Conservation (phyloP, 2,329 filamentous ascomycete genomes). For the Sporothrix globosa region DNA sequence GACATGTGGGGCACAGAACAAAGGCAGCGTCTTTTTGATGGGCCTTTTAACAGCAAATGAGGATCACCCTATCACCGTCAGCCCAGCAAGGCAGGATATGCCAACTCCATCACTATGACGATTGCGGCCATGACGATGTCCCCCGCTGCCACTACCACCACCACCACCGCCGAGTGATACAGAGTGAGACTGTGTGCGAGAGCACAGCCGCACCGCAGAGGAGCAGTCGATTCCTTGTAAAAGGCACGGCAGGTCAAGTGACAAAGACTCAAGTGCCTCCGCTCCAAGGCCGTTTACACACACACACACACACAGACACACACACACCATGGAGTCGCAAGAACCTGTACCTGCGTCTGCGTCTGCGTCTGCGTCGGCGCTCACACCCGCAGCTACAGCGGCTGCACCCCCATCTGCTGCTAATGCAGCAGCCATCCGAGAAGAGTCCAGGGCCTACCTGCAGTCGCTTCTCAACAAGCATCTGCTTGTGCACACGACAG, state of each 20-base stretch:
- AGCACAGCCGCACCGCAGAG: background rate
- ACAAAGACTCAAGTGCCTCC: background rate
- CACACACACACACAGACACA: background rate
- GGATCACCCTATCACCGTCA: slow-evolving; percentile 15
- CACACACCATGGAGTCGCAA: background rate
- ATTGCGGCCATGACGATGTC: slow-evolving; percentile 25
- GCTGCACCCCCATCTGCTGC: background rate
- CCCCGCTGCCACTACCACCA: background rate
- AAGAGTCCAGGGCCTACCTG: slow-evolving; percentile 51
- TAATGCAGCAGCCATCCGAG: slow-evolving; percentile 12
- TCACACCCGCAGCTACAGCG: background rate
- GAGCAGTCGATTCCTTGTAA: background rate
- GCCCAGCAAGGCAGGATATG: slow-evolving; percentile 13
- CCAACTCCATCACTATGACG: slow-evolving; percentile 24
- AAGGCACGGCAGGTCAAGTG: background rate
- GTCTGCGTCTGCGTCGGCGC: background rate
- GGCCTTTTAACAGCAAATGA: slow-evolving; percentile 20
- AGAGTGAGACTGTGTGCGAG: slow-evolving; percentile 1
- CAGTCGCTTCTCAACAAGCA: slow-evolving; percentile 74
- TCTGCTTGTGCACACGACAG: slow-evolving; percentile 76
- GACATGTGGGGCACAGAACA: slow-evolving; percentile 10
- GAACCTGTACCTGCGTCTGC: background rate
- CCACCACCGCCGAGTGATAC: slow-evolving; percentile 1
- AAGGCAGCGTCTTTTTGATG: background rate
- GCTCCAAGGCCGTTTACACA: background rate